Conservation (phyloP, 2,329 filamentous ascomycete species). For the Penicillium italicum region DNA sequence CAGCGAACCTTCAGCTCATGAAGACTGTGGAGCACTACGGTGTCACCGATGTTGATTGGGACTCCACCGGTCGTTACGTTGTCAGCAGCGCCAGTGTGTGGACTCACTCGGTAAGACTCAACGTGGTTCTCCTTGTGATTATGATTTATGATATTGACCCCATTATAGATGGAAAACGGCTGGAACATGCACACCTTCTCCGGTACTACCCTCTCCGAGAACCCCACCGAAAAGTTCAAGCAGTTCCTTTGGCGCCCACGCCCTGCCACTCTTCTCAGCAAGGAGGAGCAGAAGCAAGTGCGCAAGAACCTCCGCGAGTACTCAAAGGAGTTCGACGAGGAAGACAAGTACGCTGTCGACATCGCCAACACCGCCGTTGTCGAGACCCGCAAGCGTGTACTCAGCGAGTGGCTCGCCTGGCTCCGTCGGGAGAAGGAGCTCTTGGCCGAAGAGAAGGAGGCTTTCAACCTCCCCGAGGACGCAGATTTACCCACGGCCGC, state of each 20-base stretch:
- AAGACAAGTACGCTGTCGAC: slow-evolving; percentile 88
- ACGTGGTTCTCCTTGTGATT: slow-evolving; percentile 1
- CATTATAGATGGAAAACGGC: slow-evolving; percentile 87
- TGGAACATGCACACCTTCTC: slow-evolving; percentile 98
- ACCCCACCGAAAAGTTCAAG: slow-evolving; percentile 95
- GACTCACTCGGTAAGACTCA: slow-evolving; percentile 80
- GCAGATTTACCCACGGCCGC: slow-evolving; percentile 56
- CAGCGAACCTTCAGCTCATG: slow-evolving; percentile 93
- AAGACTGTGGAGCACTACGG: slow-evolving; percentile 93
- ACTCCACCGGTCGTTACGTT: slow-evolving; percentile 91
- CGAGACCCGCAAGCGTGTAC: slow-evolving; percentile 73
- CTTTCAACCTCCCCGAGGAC: slow-evolving; percentile 63
- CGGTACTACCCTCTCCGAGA: slow-evolving; percentile 82
- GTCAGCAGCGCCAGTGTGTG: slow-evolving; percentile 90
- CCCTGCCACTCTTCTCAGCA: slow-evolving; percentile 82
- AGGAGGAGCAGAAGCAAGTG: slow-evolving; percentile 96
- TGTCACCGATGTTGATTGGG: slow-evolving; percentile 97
- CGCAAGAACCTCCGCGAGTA: slow-evolving; percentile 99
- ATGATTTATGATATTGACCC: slow-evolving; percentile 19
- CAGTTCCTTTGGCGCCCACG: slow-evolving; percentile 93
- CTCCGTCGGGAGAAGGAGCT: slow-evolving; percentile 69
- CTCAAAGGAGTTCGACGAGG: slow-evolving; percentile 89
- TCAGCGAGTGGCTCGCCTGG: slow-evolving; percentile 89
- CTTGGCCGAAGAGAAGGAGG: slow-evolving; percentile 66
- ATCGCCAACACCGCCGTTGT: slow-evolving; percentile 93